phyloP scores from a whole-genome alignment of 169 alveolate genomes.

The Babesia bigemina region DNA sequence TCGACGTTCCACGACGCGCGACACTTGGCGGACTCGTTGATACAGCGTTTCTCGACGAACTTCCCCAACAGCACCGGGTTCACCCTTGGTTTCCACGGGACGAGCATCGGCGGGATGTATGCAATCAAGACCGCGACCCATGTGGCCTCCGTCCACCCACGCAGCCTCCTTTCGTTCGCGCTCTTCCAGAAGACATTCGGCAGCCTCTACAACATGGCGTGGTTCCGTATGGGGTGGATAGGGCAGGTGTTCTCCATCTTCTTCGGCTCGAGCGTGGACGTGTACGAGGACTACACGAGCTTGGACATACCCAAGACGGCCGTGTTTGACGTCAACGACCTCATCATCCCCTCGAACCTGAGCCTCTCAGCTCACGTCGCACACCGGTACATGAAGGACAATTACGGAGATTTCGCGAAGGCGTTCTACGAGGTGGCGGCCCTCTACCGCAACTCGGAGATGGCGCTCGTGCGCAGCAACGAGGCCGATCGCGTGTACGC shows the following conservation, averaged over 20 bases:
- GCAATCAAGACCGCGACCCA: conserved; percentile 14
- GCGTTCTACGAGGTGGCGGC: conserved; percentile 1
- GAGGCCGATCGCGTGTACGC: neutral
- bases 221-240: neutral
- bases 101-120: conserved; percentile 53
- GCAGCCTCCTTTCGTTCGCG: neutral
- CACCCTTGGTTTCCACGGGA: conserved; percentile 42
- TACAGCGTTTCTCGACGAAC: conserved; percentile 3
- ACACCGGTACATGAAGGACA: neutral
- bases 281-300: conserved; percentile 5
- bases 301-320: conserved; percentile 12
- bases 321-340: conserved; percentile 33
- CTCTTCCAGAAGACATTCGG: conserved; percentile 45
- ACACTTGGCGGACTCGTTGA: conserved; percentile 1
- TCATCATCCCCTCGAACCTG: conserved; percentile 30
- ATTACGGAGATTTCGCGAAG: no score
- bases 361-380: conserved; percentile 25
- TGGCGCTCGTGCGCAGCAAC: neutral
- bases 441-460: neutral
- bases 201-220: conserved; percentile 22
- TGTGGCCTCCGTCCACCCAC: neutral
- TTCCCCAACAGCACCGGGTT: conserved; percentile 1
- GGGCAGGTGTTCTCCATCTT: conserved; percentile 25
- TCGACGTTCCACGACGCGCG: conserved; percentile 24
- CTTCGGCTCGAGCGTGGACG: conserved; percentile 15